phyloP scores from a whole-genome alignment of 352 stramenopile species.

The Hyaloperonospora brassicae region DNA sequence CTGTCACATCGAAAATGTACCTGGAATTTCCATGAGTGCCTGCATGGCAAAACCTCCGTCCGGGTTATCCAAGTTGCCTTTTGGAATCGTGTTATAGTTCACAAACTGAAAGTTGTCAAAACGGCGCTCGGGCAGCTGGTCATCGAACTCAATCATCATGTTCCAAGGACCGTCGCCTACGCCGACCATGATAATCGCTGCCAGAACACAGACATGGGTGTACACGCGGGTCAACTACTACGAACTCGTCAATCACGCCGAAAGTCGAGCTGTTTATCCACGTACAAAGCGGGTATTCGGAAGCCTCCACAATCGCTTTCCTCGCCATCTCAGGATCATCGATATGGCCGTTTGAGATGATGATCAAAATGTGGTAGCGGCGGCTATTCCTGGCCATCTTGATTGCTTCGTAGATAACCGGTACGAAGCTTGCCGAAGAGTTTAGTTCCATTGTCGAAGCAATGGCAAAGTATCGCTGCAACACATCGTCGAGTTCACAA shows the following conservation, averaged over 20 bases:
- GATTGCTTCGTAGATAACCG: conserved; percentile 61
- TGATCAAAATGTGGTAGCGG: conserved; percentile 76
- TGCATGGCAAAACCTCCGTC: conserved; percentile 38
- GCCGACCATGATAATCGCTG: conserved; percentile 54
- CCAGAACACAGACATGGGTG: conserved; percentile 1
- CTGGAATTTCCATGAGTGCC: conserved; percentile 43
- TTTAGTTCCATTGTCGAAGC: conserved; percentile 58
- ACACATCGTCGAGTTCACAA: conserved; percentile 47
- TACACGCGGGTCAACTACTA: conserved; percentile 1
- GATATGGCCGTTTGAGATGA: conserved; percentile 70
- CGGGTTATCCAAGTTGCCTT: conserved; percentile 28
- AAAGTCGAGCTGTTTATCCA: background rate
- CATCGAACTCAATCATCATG: conserved; percentile 73
- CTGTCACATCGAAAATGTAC: conserved; percentile 23
- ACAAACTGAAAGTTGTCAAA: conserved; percentile 86
- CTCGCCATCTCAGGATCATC: conserved; percentile 51
- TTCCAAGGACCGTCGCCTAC: conserved; percentile 74
- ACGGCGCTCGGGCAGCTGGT: conserved; percentile 45
- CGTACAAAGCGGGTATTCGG: conserved; percentile 73
- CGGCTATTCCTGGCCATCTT: conserved; percentile 33
- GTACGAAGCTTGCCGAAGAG: conserved; percentile 55
- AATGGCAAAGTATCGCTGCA: conserved; percentile 55
- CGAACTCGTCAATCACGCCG: background rate
- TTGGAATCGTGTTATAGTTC: conserved; percentile 57
- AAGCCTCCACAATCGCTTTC: conserved; percentile 58